These are phyloP conservation scores for Starmerella scarabaei DNA, from an alignment of 805 yeast species.

Conservation along the genomic window DNA sequence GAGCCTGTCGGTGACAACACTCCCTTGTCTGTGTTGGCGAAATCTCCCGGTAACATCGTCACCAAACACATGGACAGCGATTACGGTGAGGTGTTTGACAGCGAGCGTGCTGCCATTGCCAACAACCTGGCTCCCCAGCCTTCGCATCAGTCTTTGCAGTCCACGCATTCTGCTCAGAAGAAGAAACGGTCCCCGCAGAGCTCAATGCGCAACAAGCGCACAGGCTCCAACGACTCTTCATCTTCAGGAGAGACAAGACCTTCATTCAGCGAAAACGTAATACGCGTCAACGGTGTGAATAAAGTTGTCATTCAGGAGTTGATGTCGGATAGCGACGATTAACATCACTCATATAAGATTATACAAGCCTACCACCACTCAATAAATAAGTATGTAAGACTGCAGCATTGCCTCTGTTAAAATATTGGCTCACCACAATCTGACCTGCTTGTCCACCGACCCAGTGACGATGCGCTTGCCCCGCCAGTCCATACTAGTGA, in stretches of 20 bases:
- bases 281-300: slow-evolving; percentile 71
- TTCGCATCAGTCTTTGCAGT: not conserved
- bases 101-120: slow-evolving; percentile 18
- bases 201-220: not conserved
- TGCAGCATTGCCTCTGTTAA: not conserved
- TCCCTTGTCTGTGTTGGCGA: slow-evolving; percentile 4
- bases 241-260: slow-evolving; percentile 28
- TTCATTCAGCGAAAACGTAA: slow-evolving; percentile 67
- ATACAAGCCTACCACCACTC: not conserved
- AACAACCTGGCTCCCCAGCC: slow-evolving; percentile 7
- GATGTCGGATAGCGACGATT: slow-evolving; percentile 2
- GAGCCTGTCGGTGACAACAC: not conserved
- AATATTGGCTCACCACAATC: slow-evolving; percentile 35
- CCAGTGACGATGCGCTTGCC: slow-evolving; percentile 45
- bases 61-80: slow-evolving; percentile 6
- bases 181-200: not conserved
- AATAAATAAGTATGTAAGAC: not conserved
- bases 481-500: slow-evolving; percentile 39
- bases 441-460: slow-evolving; percentile 43
- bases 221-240: slow-evolving; percentile 15
- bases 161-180: not conserved
- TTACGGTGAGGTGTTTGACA: slow-evolving; percentile 3
- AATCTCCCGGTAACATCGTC: slow-evolving; percentile 13
- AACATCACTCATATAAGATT: not conserved
- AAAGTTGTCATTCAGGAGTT: slow-evolving; percentile 52